These are phyloP conservation scores for Boletus calvinii DNA, from an alignment of 1,284 basidiomycete species.

Conservation along the genomic window DNA sequence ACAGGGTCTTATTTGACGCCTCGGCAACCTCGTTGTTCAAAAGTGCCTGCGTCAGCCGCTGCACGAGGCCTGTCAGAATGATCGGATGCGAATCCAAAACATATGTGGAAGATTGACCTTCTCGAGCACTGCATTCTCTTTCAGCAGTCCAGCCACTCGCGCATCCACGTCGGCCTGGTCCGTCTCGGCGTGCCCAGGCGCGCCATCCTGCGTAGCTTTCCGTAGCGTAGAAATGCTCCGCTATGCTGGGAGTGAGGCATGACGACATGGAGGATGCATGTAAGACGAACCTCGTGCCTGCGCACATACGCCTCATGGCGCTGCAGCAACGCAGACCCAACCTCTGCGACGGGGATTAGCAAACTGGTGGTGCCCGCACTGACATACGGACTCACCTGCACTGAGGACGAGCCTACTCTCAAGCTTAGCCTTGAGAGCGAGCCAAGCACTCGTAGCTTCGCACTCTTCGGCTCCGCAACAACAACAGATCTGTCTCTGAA, in stretches of 20 bases:
- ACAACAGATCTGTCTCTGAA: constrained; percentile 48
- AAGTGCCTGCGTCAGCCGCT: constrained; percentile 80
- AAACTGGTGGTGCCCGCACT: neutral
- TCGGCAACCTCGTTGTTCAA: constrained; percentile 84
- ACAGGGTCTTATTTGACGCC: constrained; percentile 69
- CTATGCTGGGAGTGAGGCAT: constrained; percentile 21
- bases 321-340: constrained; percentile 87
- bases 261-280: constrained; percentile 15
- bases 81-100: neutral
- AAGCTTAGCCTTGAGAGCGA: constrained; percentile 63
- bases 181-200: constrained; percentile 13
- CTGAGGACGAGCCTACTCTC: constrained; percentile 78
- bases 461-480: constrained; percentile 70
- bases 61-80: constrained; percentile 13
- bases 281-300: constrained; percentile 56
- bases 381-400: constrained; percentile 59
- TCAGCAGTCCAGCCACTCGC: constrained; percentile 45
- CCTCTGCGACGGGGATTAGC: constrained; percentile 52
- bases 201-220: constrained; percentile 16
- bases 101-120: constrained; percentile 48
- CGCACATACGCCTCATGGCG: constrained; percentile 85
- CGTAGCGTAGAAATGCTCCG: constrained; percentile 12
- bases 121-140: constrained; percentile 63
- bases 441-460: constrained; percentile 62
- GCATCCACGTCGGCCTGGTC: constrained; percentile 28